Evolutionary conservation across 1,284 basidiomycete genomes (phyloP).

Genomic region (Coniferiporia sulphurascens): DNA sequence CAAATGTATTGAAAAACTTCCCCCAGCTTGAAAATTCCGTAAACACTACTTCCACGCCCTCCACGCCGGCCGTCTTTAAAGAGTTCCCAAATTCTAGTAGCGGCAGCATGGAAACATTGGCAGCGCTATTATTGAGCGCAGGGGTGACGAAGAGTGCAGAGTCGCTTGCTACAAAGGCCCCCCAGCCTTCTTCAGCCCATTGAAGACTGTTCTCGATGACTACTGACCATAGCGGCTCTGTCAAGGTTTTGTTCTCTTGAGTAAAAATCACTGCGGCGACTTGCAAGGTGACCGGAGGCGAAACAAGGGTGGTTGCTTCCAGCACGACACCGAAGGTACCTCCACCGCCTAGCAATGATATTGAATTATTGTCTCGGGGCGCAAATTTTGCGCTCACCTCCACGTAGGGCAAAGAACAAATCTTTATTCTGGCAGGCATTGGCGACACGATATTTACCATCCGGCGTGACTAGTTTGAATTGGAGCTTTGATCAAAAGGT

Average conservation of each 20-base stretch:
- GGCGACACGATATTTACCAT: slow-evolving; percentile 32
- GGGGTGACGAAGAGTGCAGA: slow-evolving; percentile 26
- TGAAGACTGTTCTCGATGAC: slow-evolving; percentile 30
- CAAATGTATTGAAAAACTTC: slow-evolving; percentile 37
- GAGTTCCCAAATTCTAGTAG: slow-evolving; percentile 34
- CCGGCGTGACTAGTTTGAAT: slow-evolving; percentile 39
- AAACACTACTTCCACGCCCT: slow-evolving; percentile 27
- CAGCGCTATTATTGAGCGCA: slow-evolving; percentile 26
- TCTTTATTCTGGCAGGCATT: slow-evolving; percentile 38
- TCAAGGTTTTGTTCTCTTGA: slow-evolving; percentile 20
- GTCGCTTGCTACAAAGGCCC: slow-evolving; percentile 38
- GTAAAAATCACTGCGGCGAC: slow-evolving; percentile 17
- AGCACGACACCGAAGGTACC: slow-evolving; percentile 31
- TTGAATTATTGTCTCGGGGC: background rate
- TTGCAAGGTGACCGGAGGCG: slow-evolving; percentile 26
- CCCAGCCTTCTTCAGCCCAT: slow-evolving; percentile 50
- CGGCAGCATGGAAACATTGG: slow-evolving; percentile 37
- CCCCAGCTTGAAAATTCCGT: slow-evolving; percentile 35
- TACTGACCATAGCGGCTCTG: slow-evolving; percentile 25
- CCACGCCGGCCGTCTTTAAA: slow-evolving; percentile 26
- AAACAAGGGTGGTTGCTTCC: slow-evolving; percentile 26
- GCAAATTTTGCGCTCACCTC: slow-evolving; percentile 25
- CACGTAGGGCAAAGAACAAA: slow-evolving; percentile 41
- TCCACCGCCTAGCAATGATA: slow-evolving; percentile 24
- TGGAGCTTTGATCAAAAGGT: slow-evolving; percentile 26